phyloP scores from a whole-genome alignment of 2,329 filamentous ascomycete genomes.

The Neofusicoccum cordaticola region DNA sequence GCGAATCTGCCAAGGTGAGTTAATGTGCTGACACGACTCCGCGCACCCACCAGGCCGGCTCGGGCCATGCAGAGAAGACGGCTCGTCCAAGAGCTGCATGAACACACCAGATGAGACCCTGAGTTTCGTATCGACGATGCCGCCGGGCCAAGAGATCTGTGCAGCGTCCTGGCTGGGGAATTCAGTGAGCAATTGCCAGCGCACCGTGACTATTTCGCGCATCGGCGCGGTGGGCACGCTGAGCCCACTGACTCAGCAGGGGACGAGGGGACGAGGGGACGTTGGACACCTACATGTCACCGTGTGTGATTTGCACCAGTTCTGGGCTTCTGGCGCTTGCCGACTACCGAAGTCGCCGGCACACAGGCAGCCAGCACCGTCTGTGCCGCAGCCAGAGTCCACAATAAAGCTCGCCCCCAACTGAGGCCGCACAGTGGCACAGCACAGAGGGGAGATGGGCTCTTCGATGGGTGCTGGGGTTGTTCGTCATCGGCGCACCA shows the following conservation, averaged over 20 bases:
- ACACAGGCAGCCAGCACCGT: not conserved
- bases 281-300: not conserved
- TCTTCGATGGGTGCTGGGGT: too few relatives aligned
- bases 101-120: not conserved
- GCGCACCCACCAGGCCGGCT: not conserved
- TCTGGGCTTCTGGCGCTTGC: not conserved
- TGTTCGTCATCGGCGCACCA: too few relatives aligned
- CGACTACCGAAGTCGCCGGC: not conserved
- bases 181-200: too few relatives aligned
- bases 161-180: not conserved
- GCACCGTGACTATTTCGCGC: too few relatives aligned
- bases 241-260: too few relatives aligned
- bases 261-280: too few relatives aligned
- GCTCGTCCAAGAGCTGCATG: not conserved
- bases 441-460: too few relatives aligned
- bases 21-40: not conserved
- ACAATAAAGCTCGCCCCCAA: not conserved
- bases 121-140: not conserved
- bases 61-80: not conserved
- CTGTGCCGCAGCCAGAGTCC: not conserved
- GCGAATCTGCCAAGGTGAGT: not conserved
- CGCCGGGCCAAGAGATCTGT: not conserved
- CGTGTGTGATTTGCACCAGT: not conserved
- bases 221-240: too few relatives aligned
- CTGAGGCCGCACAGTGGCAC: not conserved